Base-by-base conservation (phyloP, 2,329 filamentous ascomycete genomes). In the Akanthomyces lecanii region DNA sequence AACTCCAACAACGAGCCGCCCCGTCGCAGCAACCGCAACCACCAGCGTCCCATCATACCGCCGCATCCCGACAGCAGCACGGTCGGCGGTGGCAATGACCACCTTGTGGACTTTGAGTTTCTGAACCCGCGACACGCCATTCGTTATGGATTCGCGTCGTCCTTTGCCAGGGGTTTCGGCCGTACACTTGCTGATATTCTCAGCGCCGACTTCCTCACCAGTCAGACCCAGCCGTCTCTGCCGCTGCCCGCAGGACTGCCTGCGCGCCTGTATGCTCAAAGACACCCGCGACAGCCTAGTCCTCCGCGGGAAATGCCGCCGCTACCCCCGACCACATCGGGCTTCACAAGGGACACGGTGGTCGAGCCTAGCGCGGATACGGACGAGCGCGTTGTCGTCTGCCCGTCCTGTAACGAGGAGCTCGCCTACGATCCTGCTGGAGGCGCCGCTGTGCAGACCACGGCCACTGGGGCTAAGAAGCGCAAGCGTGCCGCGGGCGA, bases 401-500 rank as follows among this genome's bases (percentile, higher is more conserved):
- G 95, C 72, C 91, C 94, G 0, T 91, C 91, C 64, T 99, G 95
- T 69, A 88, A 89, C 21, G 84, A 90, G 64, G 94, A 98, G 75
- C 78, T 99, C 18, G 89, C 91, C 6, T 86, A 89, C 57, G 90
- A 92, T 16, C 86, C 86, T 0, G 72, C 78, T 1, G 23, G 3
- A 0, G 23, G 68, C 66, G 5, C 47, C 63, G 4, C 64, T 61
- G 48, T 68, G 65, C 40, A 61, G 21, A 42, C 30, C 11, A 50
- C 47, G 58, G 67, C 67, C 16, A 64, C 65, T 3, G 30, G 54
- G 12, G 63, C 67, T 0, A 76, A 69, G 66, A 81, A 77, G 45
- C 77, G 77, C 54, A 86, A 82, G 69, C 68, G 73, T 40, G 78
- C 81, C 23, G 75, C 79, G 7, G 82, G 81, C 25, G 92, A 96